These are phyloP conservation scores for Fusarium cyanostomum DNA, from an alignment of 2,329 filamentous ascomycete genomes.

Conservation along the genomic window DNA sequence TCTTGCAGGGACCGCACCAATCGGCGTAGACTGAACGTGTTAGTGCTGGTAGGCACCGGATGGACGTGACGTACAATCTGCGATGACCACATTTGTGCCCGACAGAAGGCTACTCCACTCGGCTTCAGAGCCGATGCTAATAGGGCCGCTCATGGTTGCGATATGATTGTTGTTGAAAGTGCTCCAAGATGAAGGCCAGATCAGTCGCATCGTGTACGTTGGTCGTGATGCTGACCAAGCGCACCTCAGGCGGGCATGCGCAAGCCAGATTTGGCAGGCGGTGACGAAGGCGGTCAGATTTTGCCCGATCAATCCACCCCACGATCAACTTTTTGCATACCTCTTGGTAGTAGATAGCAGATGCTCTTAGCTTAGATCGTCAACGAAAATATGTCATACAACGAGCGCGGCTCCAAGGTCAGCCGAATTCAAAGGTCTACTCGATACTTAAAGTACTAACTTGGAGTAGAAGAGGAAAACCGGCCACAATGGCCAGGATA, in stretches of 20 bases:
- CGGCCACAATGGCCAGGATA: conserved; percentile 50
- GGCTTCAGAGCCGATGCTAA: conserved; percentile 69
- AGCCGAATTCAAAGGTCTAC: neutral
- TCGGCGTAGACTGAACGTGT: conserved; percentile 81
- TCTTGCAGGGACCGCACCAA: conserved; percentile 94
- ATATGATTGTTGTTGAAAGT: conserved; percentile 17
- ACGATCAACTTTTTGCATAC: conserved; percentile 36
- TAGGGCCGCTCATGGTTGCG: conserved; percentile 55
- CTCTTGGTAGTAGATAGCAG: conserved; percentile 11
- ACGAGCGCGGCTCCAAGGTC: conserved; percentile 48
- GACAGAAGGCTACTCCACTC: conserved; percentile 79
- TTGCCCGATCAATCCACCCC: conserved; percentile 42
- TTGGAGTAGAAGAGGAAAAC: conserved; percentile 61
- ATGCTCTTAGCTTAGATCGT: neutral
- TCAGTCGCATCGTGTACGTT: conserved; percentile 29
- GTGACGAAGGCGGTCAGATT: conserved; percentile 33
- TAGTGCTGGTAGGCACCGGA: conserved; percentile 32
- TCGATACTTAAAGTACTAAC: neutral
- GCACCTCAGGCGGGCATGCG: neutral
- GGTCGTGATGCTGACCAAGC: conserved; percentile 32
- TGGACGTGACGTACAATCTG: conserved; percentile 77
- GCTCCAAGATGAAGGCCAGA: conserved; percentile 31
- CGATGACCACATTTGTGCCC: conserved; percentile 81
- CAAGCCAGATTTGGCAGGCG: conserved; percentile 33
- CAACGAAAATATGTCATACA: conserved; percentile 44